A percentile compares a stretch with the other conserved stretches of the same genome.
phyloP scores from a whole-genome alignment of 495 filamentous ascomycete species.

The Trichoderma virens region DNA sequence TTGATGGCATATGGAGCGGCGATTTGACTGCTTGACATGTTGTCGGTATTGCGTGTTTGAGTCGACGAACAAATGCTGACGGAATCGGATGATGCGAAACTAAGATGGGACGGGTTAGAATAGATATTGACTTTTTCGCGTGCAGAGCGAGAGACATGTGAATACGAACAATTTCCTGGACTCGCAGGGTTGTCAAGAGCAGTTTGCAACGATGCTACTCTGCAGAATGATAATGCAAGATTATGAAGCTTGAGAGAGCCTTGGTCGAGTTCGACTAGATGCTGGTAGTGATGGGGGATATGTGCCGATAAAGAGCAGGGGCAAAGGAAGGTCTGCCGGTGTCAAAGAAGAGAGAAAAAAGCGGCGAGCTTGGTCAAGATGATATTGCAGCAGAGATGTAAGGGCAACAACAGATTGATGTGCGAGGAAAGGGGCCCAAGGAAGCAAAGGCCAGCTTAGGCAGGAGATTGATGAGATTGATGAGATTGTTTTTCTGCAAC shows the following conservation, averaged over 20 bases:
- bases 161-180: neutral
- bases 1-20: conserved; percentile 37
- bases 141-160: neutral
- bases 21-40: conserved; percentile 39
- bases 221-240: too few relatives aligned
- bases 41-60: conserved; percentile 17
- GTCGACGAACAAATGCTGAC: neutral
- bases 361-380: neutral
- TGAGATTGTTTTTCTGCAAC: neutral
- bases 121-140: too few relatives aligned
- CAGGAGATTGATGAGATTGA: neutral
- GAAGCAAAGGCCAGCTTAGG: neutral
- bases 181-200: neutral
- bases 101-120: neutral
- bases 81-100: neutral
- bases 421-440: neutral
- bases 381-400: neutral
- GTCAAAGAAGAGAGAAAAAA: neutral
- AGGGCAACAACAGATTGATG: neutral
- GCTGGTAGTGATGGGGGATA: neutral
- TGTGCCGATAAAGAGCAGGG: neutral
- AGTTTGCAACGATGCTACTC: too few relatives aligned
- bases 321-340: neutral
- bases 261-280: neutral
- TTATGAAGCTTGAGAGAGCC: neutral